A percentile compares a stretch with the other conserved stretches of the same genome.
Evolutionary conservation across 257 asterid species (phyloP).

Genomic region (Gentiana macrophylla): DNA sequence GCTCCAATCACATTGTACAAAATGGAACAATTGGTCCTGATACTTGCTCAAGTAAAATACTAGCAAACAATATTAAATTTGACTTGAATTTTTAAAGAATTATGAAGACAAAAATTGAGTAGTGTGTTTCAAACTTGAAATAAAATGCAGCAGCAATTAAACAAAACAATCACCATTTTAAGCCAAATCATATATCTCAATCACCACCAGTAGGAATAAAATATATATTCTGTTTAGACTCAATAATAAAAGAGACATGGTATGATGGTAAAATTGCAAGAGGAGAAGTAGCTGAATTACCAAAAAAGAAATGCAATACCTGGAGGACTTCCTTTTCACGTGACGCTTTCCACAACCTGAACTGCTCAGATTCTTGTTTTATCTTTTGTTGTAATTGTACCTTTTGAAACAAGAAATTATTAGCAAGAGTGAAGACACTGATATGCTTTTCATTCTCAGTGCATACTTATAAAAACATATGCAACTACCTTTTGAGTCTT

Average conservation of each 20-base stretch:
- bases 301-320: constrained; percentile 29
- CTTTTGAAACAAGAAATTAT: constrained; percentile 30
- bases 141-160: too few species aligned
- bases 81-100: too few species aligned
- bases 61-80: too few species aligned
- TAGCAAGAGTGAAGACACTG: constrained; percentile 11
- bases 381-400: constrained; percentile 98
- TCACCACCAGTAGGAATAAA: background rate
- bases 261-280: background rate
- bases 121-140: too few species aligned
- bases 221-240: background rate
- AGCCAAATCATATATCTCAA: too few species aligned
- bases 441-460: background rate
- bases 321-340: constrained; percentile 97
- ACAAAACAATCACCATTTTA: too few species aligned
- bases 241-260: background rate
- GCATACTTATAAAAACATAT: constrained; percentile 10
- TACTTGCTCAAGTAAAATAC: too few species aligned
- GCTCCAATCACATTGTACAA: too few species aligned
- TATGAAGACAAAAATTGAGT: too few species aligned
- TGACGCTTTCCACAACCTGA: constrained; percentile 90
- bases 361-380: constrained; percentile 97
- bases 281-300: background rate
- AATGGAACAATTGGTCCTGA: too few species aligned
- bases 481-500: constrained; percentile 70